phyloP scores from a whole-genome alignment of 1,284 basidiomycete species.

The Ganoderma sinense region DNA sequence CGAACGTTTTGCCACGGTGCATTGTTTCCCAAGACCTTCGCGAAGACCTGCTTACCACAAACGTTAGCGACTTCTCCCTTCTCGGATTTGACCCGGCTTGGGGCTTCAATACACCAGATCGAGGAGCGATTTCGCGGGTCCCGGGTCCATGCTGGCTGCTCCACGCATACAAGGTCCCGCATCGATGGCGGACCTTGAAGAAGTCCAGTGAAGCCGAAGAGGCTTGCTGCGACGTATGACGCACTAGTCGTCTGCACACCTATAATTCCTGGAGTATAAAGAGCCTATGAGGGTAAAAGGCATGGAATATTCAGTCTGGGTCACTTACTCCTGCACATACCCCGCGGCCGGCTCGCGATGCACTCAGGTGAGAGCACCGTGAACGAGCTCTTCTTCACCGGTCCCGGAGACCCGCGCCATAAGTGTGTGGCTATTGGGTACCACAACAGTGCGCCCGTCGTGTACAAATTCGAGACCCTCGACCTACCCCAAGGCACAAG shows the following conservation, averaged over 20 bases:
- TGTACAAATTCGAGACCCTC: constrained; percentile 70
- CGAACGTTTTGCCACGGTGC: background rate
- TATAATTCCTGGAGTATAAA: constrained; percentile 10
- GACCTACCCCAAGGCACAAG: constrained; percentile 28
- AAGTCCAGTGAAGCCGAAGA: constrained; percentile 22
- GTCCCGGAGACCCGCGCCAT: constrained; percentile 68
- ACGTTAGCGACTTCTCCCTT: background rate
- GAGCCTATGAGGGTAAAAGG: background rate
- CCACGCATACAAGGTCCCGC: background rate
- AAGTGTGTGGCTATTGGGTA: constrained; percentile 70
- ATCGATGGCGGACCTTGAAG: background rate
- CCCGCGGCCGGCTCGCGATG: background rate
- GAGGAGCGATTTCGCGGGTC: background rate
- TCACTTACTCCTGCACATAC: background rate
- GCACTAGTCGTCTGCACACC: constrained; percentile 7
- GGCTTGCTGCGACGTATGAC: constrained; percentile 18
- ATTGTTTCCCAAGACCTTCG: background rate
- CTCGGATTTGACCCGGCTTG: background rate
- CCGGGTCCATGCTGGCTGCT: background rate
- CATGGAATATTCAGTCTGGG: background rate
- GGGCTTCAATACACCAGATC: background rate
- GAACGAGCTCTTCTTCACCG: constrained; percentile 72
- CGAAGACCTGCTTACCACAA: background rate
- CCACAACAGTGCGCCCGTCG: constrained; percentile 61
- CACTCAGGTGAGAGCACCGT: constrained; percentile 1